Base-by-base conservation (phyloP, 208 protist genomes). In the Leishmania lainsoni region DNA sequence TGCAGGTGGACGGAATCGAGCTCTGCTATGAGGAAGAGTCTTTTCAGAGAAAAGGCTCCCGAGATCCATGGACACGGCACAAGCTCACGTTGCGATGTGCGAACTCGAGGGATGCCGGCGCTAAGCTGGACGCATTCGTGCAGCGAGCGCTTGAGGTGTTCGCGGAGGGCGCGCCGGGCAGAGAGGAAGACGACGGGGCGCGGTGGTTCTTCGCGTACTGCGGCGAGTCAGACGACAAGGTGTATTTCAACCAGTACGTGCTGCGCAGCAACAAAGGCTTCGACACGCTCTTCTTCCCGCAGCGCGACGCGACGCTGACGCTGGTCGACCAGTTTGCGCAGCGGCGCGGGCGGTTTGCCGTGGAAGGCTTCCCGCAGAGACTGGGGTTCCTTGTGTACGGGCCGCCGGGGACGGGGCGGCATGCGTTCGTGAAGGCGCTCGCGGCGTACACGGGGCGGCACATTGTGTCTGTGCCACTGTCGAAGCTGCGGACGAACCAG, bases 351-450 rank as follows among this genome's bases (percentile, higher is more conserved):
- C 92, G 93, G 32, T 98, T 95, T 83, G 87, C 94, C 14, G 90
- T 95, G 10, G 88, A 93, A 75, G 93, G 93, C 17, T 97, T 96
- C 83, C 95, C 94, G 58, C 80, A 95, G 76, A 97, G 95, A 83
- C 91, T 98, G n/a, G 99, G 99, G 42, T 99, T 99, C 65, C 93
- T 99, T 3, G 91, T 99, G 51, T 99, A 99, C 87, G 99, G 99
- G 42, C 98, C 98, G 10, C 94, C 96, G 65, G 98, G 98, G 17
- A 97, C 90, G 29, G 98, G 98, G 16, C 99, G 99, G 93, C 99
- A 99, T 52, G 97, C 99, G 87, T 94, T 99, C 69, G 98, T 99
- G 22, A 99, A 99, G 90, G 99, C 99, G 22, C 99, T 99, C 49
- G 99, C 99, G 16, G 95, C 99, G 75, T 99, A 99, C 88, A 99